Base-by-base conservation (phyloP, 2,329 filamentous ascomycete genomes). In the Diaporthe capsici region DNA sequence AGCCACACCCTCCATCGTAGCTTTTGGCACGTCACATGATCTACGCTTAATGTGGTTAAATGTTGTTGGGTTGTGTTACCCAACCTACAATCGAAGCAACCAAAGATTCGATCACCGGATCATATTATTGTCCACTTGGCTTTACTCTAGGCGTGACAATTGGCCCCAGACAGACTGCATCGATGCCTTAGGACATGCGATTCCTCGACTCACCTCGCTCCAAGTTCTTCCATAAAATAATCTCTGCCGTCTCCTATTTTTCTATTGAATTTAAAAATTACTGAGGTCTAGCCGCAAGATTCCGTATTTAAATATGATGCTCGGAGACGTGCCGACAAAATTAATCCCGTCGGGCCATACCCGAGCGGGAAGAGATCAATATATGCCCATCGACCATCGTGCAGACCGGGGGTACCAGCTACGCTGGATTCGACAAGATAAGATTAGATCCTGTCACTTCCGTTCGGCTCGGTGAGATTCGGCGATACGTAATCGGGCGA, bases 401-500 rank as follows among this genome's bases (percentile, higher is more conserved):
- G 60, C 25, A 28, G 60, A 44, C 42, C 25, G 10, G 15, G 65
- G 65, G 3, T 28, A 39, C 13, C 17, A 53, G n/a, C 31, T 9
- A 20, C 20, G 31, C 39, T 53, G 31, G 31, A 20, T 28, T 39
- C 34, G 7, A 39, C n/a, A 25, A 68, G 71, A 73, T 73, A 55
- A 73, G 71, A 73, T 73, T 73, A 73, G 71, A 65, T 65, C 58
- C 4, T 72, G 17, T 58, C 20, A 12, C n/a, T 20, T 28, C 13
- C 42, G 63, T 28, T 68, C 57, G n/a, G 47, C 58, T 55, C 71
- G 71, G 58, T 42, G 34, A 39, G 25, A 47, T 55, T 53, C 71
- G 71, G 58, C 44, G 71, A 73, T 73, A 65, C 47, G 71, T 47
- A 42, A 63, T 72, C 63, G 47, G 65, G 15, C n/a, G 47, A 53